Conservation (phyloP, 306 rosid species). For the Fragaria nilgerrensis region DNA sequence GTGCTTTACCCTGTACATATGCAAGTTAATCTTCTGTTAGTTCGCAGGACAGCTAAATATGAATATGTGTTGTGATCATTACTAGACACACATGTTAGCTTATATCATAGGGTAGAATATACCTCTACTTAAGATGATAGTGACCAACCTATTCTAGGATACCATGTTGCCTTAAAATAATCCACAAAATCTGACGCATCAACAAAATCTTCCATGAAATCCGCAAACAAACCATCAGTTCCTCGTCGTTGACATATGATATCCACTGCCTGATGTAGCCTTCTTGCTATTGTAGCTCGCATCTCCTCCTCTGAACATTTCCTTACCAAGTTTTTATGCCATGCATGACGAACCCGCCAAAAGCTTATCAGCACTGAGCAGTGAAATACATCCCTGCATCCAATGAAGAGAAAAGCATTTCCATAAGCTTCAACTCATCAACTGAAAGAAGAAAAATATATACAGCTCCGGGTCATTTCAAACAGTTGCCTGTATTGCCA, state of each 20-base stretch:
- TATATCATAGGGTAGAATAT: constrained; percentile 7
- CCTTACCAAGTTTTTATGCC: constrained; percentile 78
- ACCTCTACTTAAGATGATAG: constrained; percentile 24
- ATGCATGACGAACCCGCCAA: constrained; percentile 79
- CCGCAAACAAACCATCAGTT: constrained; percentile 52
- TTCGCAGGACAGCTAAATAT: not conserved
- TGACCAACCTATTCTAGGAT: constrained; percentile 73
- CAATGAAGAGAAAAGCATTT: constrained; percentile 23
- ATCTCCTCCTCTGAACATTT: constrained; percentile 49
- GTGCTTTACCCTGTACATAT: not conserved
- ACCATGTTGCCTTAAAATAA: constrained; percentile 86
- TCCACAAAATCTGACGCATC: constrained; percentile 71
- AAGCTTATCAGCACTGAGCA: constrained; percentile 73
- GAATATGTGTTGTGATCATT: not conserved
- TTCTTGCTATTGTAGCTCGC: constrained; percentile 61
- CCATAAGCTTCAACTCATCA: constrained; percentile 15
- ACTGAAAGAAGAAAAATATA: constrained; percentile 11
- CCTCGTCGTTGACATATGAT: constrained; percentile 53
- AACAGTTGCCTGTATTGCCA: constrained; percentile 22
- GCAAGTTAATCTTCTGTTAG: not conserved
- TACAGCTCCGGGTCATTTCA: constrained; percentile 6
- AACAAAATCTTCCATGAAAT: constrained; percentile 63
- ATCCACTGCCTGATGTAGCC: constrained; percentile 61
- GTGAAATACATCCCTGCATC: constrained; percentile 83
- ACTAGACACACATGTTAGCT: not conserved